phyloP scores from a whole-genome alignment of 768 basidiomycete genomes.

The Cyclocybe cylindracea region DNA sequence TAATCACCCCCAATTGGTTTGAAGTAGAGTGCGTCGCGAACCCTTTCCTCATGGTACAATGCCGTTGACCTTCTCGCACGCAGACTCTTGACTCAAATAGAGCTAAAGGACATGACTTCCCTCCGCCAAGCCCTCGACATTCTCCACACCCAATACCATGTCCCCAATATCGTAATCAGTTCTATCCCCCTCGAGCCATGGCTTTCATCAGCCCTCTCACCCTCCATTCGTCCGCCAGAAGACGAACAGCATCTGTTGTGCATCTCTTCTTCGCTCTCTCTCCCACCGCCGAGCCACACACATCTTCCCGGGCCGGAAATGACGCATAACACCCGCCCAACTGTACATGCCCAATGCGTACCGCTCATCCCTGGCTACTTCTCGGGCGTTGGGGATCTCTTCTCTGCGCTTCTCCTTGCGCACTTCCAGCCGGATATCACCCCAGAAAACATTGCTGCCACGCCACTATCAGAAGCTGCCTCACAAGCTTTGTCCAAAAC shows the following conservation, averaged over 20 bases:
- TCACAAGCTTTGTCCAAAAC: conserved; percentile 74
- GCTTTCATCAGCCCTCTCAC: conserved; percentile 57
- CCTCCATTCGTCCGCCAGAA: conserved; percentile 37
- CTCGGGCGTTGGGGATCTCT: conserved; percentile 95
- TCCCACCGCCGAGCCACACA: conserved; percentile 11
- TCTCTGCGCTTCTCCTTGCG: conserved; percentile 87
- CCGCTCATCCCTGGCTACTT: conserved; percentile 89
- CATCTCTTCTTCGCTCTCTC: conserved; percentile 62
- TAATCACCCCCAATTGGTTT: conserved; percentile 98
- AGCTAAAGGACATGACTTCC: conserved; percentile 66
- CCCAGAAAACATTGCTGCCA: conserved; percentile 12
- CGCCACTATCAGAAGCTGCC: conserved; percentile 58
- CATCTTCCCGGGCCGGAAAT: not conserved
- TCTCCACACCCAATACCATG: conserved; percentile 73
- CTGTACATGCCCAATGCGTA: conserved; percentile 71
- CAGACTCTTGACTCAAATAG: conserved; percentile 75
- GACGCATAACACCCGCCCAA: conserved; percentile 25
- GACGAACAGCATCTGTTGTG: conserved; percentile 68
- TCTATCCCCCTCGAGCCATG: conserved; percentile 75
- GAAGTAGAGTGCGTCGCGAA: conserved; percentile 80
- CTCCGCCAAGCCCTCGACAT: conserved; percentile 67
- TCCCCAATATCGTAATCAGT: conserved; percentile 90
- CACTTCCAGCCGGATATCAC: conserved; percentile 54
- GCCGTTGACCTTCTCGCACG: conserved; percentile 3
- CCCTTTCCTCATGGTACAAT: conserved; percentile 15